A percentile compares a stretch with the other conserved stretches of the same genome.
phyloP scores from a whole-genome alignment of 139 green algal genomes.

The Chlorella sp. region DNA sequence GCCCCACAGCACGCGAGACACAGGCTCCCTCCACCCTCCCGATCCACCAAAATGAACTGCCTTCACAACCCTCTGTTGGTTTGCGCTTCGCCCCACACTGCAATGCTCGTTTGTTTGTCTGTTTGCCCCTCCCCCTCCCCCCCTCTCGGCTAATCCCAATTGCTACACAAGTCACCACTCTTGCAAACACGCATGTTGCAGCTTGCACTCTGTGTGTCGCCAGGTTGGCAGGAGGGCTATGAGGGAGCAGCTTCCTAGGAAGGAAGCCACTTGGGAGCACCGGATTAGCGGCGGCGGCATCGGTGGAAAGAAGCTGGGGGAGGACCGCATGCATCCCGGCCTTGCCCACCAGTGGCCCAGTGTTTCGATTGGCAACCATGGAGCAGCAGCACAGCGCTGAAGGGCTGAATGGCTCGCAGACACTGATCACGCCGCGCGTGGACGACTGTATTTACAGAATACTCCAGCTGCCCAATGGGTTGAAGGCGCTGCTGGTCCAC shows the following conservation, averaged over 20 bases:
- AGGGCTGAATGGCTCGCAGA: not conserved
- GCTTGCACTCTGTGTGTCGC: not conserved
- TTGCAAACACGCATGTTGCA: not conserved
- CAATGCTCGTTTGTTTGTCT: not conserved
- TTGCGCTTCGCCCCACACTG: not conserved
- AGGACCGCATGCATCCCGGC: too few relatives aligned
- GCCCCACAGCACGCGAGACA: too few relatives aligned
- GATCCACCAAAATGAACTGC: not conserved
- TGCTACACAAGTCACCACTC: not conserved
- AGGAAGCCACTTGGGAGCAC: too few relatives aligned
- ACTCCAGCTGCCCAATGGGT: conserved; percentile 71
- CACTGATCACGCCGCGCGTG: conserved; percentile 1
- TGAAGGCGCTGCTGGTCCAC: conserved; percentile 72
- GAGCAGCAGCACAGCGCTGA: not conserved
- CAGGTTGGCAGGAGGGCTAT: not conserved
- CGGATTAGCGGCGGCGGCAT: too few relatives aligned
- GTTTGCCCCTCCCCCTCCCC: too few relatives aligned
- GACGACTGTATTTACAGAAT: conserved; percentile 72
- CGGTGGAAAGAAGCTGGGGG: too few relatives aligned
- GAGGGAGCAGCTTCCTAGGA: too few relatives aligned
- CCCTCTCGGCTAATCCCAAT: not conserved
- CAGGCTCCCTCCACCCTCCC: not conserved
- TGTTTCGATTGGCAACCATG: not conserved
- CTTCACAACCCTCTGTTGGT: not conserved
- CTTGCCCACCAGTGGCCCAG: too few relatives aligned